A percentile compares a stretch with the other conserved stretches of the same genome.
Conservation (phyloP, 768 basidiomycete species). For the Phylloporus sp. region DNA sequence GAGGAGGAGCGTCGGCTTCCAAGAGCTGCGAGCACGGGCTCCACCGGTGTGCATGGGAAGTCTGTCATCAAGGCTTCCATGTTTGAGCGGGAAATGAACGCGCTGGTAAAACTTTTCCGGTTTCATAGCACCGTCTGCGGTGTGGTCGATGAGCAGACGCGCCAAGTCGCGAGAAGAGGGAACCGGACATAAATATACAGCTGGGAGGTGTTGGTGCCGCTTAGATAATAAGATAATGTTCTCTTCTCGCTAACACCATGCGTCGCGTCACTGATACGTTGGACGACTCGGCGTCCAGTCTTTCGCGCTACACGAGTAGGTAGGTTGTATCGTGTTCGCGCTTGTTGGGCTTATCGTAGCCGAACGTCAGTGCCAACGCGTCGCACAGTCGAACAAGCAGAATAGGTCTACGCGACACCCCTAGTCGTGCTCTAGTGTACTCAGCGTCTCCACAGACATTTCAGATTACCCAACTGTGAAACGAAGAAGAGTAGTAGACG, state of each 20-base stretch:
- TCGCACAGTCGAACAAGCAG: not conserved
- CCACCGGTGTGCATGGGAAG: slow-evolving; percentile 21
- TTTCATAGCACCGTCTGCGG: slow-evolving; percentile 1
- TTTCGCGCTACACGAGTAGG: slow-evolving; percentile 7
- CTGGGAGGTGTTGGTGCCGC: not conserved
- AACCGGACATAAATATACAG: not conserved
- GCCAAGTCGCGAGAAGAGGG: not conserved
- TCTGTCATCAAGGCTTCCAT: not conserved
- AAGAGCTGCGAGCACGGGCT: not conserved
- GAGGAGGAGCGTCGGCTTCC: slow-evolving; percentile 12
- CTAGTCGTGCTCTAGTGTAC: not conserved
- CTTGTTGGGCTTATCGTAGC: not conserved
- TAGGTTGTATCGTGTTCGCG: slow-evolving; percentile 7
- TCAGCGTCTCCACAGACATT: slow-evolving; percentile 7
- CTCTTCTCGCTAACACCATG: not conserved
- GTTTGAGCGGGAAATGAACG: not conserved
- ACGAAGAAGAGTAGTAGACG: slow-evolving; percentile 43
- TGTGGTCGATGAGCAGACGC: too few species aligned
- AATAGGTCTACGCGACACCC: slow-evolving; percentile 12
- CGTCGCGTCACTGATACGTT: not conserved
- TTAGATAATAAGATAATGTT: slow-evolving; percentile 13
- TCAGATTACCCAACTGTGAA: slow-evolving; percentile 32
- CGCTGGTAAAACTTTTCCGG: not conserved
- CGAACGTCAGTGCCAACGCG: not conserved
- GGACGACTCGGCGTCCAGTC: slow-evolving; percentile 12